These are phyloP conservation scores for Rhizophagus sp. DNA, from an alignment of 192 early-diverging fungal species.

Conservation along the genomic window DNA sequence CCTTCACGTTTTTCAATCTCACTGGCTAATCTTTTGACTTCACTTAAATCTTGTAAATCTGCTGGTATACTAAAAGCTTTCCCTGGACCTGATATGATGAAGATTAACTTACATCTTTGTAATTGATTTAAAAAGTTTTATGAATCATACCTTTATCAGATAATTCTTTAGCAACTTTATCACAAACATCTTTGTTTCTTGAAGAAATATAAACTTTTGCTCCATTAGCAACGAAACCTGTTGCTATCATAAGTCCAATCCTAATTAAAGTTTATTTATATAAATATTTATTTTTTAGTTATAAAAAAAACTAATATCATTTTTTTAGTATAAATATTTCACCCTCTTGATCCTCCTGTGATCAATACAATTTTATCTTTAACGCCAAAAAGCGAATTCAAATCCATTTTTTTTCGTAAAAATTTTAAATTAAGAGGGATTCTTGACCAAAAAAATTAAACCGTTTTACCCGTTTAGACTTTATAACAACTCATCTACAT, in stretches of 20 bases:
- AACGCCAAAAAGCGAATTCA: slow-evolving; percentile 55
- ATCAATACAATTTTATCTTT: slow-evolving; percentile 81
- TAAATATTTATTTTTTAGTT: neutral
- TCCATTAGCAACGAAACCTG: slow-evolving; percentile 82
- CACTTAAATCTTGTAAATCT: slow-evolving; percentile 53
- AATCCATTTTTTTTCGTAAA: slow-evolving; percentile 7
- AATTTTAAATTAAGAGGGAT: too few relatives aligned
- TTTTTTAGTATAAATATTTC: neutral
- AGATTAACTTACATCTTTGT: neutral
- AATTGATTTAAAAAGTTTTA: neutral
- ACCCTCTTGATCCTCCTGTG: slow-evolving; percentile 63
- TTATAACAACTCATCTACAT: too few relatives aligned
- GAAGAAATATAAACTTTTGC: slow-evolving; percentile 91
- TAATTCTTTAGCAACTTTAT: slow-evolving; percentile 24
- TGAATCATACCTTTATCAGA: neutral
- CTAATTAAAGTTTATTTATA: slow-evolving; percentile 11
- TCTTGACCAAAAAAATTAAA: too few relatives aligned
- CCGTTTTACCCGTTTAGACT: too few relatives aligned
- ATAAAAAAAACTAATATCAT: neutral
- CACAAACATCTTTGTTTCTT: slow-evolving; percentile 37
- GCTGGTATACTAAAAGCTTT: slow-evolving; percentile 67
- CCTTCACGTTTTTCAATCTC: slow-evolving; percentile 36
- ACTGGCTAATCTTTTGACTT: slow-evolving; percentile 45
- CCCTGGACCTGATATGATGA: slow-evolving; percentile 56
- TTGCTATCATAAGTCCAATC: slow-evolving; percentile 59